These are phyloP conservation scores for Prunus mume DNA, from an alignment of 306 rosid species.

Conservation along the genomic window DNA sequence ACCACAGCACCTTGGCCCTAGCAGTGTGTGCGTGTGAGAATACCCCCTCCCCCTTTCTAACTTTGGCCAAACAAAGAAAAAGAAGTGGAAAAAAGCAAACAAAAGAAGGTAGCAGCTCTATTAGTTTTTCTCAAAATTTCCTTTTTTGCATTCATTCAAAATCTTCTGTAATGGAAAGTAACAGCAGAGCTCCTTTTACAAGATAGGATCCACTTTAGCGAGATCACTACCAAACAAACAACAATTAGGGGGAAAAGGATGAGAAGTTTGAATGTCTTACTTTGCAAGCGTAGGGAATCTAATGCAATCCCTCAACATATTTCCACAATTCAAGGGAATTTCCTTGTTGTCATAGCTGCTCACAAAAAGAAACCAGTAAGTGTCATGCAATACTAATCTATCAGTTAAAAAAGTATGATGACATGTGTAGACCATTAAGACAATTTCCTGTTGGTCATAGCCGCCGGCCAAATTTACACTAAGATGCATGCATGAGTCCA, in stretches of 20 bases:
- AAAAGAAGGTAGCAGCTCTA: neutral
- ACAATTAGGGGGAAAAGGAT: neutral
- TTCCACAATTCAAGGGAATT: constrained; percentile 85
- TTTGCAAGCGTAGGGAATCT: constrained; percentile 77
- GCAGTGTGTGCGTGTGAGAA: too few species aligned
- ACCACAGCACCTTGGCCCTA: too few species aligned
- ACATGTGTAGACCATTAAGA: neutral
- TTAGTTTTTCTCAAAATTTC: neutral
- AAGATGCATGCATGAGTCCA: neutral
- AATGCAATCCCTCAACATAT: constrained; percentile 95
- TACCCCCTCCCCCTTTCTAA: too few species aligned
- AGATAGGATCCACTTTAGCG: constrained; percentile 16
- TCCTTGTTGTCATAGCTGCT: constrained; percentile 96
- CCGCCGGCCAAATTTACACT: constrained; percentile 5
- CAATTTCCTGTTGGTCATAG: neutral
- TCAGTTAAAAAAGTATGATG: neutral
- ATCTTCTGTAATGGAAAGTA: constrained; percentile 9
- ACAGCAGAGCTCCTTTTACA: constrained; percentile 15
- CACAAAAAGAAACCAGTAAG: constrained; percentile 22
- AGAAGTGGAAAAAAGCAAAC: neutral
- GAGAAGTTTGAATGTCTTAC: constrained; percentile 47
- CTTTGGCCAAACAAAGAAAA: too few species aligned
- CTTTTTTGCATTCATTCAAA: neutral
- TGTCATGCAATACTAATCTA: constrained; percentile 6
- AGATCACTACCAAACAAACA: constrained; percentile 10